Evolutionary conservation across 208 protist genomes (phyloP), one percentile per base, ranked within the genome.

Genomic region (Naegleria gruberi): DNA sequence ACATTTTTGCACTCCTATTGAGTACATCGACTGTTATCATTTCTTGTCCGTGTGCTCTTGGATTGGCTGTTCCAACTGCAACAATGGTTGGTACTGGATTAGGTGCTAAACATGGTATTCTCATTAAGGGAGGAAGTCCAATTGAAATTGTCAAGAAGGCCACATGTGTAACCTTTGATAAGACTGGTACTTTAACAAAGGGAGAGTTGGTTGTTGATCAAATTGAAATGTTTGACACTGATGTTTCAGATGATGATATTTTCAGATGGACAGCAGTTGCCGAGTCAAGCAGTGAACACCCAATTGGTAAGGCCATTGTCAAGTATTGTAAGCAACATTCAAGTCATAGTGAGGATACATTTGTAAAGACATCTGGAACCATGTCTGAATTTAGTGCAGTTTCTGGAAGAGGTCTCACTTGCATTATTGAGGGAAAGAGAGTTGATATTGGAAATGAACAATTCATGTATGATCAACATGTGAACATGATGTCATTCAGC

Each of bases 71-170:
- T 43, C 98, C 98, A 0, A 99, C 98, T 1, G 97, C 97, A 10
- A 95, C 98, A 77, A 98, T 99, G 97, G 97, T 99, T 4, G 97
- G 97, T 47, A 99, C 97, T 15, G 98, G 98, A 57, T 95, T 99
- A 40, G 98, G 95, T 12, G 96, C 96, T 0, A 93, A 90, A 45
- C 92, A 94, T 86, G 97, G 97, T 26, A 94, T 99, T 65, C 91
- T 99, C 6, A 97, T 99, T 45, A 98, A 99, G 93, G 96, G 96
- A 89, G 97, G 97, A n/a, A 90, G 88, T 12, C 92, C 93, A 37
- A 94, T 99, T 34, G 97, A 99, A 91, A 91, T 47, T 19, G 94
- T 96, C 86, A 93, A 95, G 46, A 89, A 93, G 47, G 90, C 95
- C 0, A 95, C 90, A 41, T 96, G 94, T 57, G 93, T 99, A 0